These are phyloP conservation scores for Cyclotella choctawhatcheeana DNA, from an alignment of 108 stramenopile species.

Conservation along the genomic window DNA sequence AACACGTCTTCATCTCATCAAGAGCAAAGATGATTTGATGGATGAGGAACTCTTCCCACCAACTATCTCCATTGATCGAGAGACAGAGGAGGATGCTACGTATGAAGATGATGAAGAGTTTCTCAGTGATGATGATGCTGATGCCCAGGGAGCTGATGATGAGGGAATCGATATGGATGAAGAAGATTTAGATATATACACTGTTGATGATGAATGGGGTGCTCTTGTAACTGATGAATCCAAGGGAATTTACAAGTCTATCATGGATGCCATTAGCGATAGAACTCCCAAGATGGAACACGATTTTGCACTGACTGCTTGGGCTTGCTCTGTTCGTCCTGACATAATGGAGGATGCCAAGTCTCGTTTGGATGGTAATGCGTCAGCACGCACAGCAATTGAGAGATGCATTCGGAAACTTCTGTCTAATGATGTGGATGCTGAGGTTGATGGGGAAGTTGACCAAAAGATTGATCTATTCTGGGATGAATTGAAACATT, in stretches of 20 bases:
- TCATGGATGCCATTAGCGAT: neutral
- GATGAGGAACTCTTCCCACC: too few relatives aligned
- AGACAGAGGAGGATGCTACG: too few relatives aligned
- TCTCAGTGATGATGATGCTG: neutral
- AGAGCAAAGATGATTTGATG: neutral
- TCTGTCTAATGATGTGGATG: neutral
- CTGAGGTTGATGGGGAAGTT: neutral
- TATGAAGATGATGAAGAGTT: neutral
- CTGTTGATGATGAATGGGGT: neutral
- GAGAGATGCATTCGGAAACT: neutral
- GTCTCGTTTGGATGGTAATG: neutral
- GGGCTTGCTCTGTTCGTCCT: neutral
- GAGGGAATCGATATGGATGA: neutral
- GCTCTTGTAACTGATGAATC: neutral
- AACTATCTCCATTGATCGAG: too few relatives aligned
- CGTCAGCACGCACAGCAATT: neutral
- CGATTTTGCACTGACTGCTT: neutral
- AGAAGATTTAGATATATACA: neutral
- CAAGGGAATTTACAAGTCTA: neutral
- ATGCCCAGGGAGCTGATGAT: neutral
- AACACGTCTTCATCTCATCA: neutral
- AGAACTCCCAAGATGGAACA: neutral
- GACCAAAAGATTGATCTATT: neutral
- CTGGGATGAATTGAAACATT: neutral
- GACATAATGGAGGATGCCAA: neutral